phyloP scores from a whole-genome alignment of 306 rosid species.

The Fragaria iinumae region DNA sequence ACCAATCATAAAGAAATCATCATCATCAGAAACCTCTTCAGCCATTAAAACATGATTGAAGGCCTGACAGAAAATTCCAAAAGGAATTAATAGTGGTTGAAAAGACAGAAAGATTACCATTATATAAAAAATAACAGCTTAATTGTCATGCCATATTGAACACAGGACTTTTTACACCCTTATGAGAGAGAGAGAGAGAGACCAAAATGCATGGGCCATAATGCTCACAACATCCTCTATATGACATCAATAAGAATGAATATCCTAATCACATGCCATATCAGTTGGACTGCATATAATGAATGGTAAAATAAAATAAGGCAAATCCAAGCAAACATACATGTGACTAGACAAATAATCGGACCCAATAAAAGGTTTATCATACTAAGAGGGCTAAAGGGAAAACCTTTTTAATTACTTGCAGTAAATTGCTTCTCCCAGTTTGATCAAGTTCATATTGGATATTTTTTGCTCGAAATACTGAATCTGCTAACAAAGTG shows the following conservation, averaged over 20 bases:
- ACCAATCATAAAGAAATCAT: conserved; percentile 79
- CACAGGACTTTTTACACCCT: background rate
- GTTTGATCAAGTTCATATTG: conserved; percentile 36
- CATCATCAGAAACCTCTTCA: conserved; percentile 59
- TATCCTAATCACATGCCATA: background rate
- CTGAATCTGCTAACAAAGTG: conserved; percentile 47
- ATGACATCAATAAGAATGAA: background rate
- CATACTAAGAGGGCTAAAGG: conserved; percentile 22
- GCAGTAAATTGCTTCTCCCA: conserved; percentile 47
- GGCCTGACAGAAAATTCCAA: conserved; percentile 43
- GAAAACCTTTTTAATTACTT: conserved; percentile 59
- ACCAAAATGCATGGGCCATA: background rate
- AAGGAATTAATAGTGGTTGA: background rate
- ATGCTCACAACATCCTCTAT: background rate
- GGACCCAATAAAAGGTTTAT: background rate
- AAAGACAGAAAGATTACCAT: background rate
- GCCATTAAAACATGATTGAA: conserved; percentile 59
- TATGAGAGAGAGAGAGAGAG: background rate
- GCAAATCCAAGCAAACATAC: too few species aligned
- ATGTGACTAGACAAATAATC: background rate
- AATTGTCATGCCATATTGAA: background rate
- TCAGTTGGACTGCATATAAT: background rate
- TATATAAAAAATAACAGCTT: background rate
- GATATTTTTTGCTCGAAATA: conserved; percentile 32
- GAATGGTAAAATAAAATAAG: background rate